Base-by-base conservation (phyloP, 1,284 basidiomycete genomes). In the Cryptococcus neoformans region DNA sequence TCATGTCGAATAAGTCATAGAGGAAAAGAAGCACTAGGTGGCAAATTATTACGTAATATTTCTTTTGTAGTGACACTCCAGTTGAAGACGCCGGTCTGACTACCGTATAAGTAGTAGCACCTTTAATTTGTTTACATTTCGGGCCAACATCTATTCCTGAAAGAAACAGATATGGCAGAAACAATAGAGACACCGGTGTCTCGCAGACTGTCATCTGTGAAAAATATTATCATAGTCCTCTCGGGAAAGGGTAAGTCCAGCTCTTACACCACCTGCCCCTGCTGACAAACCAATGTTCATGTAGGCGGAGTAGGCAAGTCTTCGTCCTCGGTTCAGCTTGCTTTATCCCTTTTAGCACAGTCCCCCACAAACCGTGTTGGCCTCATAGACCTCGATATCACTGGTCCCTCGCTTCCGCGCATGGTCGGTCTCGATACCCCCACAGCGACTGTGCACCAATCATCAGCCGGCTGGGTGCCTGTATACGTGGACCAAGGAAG, bases 251-350 rank as follows among this genome's bases (percentile, higher is more conserved):
- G 76, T 74, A 51, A 51, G 72, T 62, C 17, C 36, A 21, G 10
- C 8, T n/a, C 45, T 6, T 54, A 16, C 39, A 11, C 34, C n/a
- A n/a, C 10, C 49, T 11, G 11, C 39, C 3, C 49, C 6, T 37
- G 35, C 55, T 54, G 44, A 55, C 54, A 6, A 6, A 41, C 16
- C 11, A 4, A 17, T 3, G 1, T 55, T 6, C 37, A 14, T 28
- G 3, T 59, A 74, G 95, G 95, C 44, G 96, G 96, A 41, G 95
- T 99, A 41, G 96, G 96, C 60, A 99, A 99, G 80, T 97, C 93
- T 9, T 96, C 92, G 0, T 90, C 98, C 12, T 87, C 92, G 2
- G 85, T 90, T 1, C 96, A 99, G 69, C 84, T 99, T 10, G 95
- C 95, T 0, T 84, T 99, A 39, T 90, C 87, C 54, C 84, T 97